A percentile compares a stretch with the other conserved stretches of the same genome.
Evolutionary conservation across 2,329 filamentous ascomycete species (phyloP).

Genomic region (Diaporthe vaccinii): DNA sequence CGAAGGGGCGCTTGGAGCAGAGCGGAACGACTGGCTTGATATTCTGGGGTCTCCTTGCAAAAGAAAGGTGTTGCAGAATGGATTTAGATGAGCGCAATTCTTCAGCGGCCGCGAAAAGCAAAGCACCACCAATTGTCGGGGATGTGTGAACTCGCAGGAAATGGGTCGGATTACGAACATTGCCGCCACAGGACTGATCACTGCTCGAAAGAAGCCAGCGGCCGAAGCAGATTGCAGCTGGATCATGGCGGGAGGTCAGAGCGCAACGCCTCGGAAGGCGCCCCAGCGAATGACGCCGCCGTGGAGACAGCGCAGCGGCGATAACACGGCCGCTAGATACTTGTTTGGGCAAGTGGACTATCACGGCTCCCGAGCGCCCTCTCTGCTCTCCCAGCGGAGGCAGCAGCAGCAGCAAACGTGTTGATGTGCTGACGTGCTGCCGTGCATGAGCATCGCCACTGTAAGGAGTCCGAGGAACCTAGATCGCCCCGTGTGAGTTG

Average conservation of each 20-base stretch:
- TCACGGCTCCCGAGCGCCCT: not conserved
- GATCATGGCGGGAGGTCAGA: constrained; percentile 33
- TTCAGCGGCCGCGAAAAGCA: constrained; percentile 19
- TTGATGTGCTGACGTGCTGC: constrained; percentile 3
- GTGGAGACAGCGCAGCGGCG: constrained; percentile 2
- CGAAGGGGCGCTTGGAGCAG: not conserved
- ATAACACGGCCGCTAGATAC: constrained; percentile 19
- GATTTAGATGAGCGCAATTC: constrained; percentile 30
- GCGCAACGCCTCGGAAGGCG: constrained; percentile 30
- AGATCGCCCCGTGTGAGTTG: constrained; percentile 5
- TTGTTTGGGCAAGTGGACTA: not conserved
- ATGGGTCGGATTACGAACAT: constrained; percentile 16
- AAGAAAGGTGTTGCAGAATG: not conserved
- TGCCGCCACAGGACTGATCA: constrained; percentile 7
- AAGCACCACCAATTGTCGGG: constrained; percentile 14
- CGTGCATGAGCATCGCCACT: constrained; percentile 22
- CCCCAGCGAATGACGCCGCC: constrained; percentile 22
- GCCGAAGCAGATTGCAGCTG: constrained; percentile 20
- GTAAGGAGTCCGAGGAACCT: constrained; percentile 11
- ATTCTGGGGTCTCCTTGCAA: constrained; percentile 18
- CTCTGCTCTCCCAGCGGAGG: not conserved
- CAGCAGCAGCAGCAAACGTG: not conserved
- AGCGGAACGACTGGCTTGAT: not conserved
- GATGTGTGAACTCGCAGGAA: constrained; percentile 11
- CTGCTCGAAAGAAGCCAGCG: not conserved